These are phyloP conservation scores for Globisporangium echinulatum DNA, from an alignment of 352 stramenopile genomes.

Conservation along the genomic window DNA sequence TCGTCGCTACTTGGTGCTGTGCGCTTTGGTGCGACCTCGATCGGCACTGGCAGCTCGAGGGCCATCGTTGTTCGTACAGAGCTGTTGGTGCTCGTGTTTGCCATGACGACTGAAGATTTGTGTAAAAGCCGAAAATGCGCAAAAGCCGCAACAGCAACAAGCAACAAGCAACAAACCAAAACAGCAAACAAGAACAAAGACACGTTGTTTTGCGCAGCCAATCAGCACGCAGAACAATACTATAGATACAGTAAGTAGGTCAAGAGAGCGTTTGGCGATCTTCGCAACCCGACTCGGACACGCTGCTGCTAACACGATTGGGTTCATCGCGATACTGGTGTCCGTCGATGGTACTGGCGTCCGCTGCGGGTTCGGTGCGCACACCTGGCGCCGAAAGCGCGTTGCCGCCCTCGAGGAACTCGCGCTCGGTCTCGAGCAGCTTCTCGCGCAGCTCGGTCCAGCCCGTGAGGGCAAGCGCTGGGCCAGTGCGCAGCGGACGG, in stretches of 20 bases:
- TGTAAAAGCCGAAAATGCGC: background rate
- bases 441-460: slow-evolving; percentile 15
- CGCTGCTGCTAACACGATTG: no score
- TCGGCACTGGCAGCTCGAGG: background rate
- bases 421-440: slow-evolving; percentile 11
- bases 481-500: slow-evolving; percentile 5
- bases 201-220: no score
- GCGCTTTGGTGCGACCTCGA: slow-evolving; percentile 6
- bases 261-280: no score
- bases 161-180: no score
- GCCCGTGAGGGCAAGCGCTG: slow-evolving; percentile 8
- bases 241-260: no score
- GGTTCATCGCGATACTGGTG: no score
- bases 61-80: background rate
- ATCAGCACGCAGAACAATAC: no score
- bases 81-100: background rate
- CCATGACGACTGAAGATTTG: background rate
- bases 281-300: no score
- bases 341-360: no score
- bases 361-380: background rate
- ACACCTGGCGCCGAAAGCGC: slow-evolving; percentile 1
- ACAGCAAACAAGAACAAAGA: no score
- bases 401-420: slow-evolving; percentile 12
- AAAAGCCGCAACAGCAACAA: no score
- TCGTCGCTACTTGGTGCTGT: slow-evolving; percentile 2